Base-by-base conservation (phyloP, 306 rosid species). In the Begonia masoniana region DNA sequence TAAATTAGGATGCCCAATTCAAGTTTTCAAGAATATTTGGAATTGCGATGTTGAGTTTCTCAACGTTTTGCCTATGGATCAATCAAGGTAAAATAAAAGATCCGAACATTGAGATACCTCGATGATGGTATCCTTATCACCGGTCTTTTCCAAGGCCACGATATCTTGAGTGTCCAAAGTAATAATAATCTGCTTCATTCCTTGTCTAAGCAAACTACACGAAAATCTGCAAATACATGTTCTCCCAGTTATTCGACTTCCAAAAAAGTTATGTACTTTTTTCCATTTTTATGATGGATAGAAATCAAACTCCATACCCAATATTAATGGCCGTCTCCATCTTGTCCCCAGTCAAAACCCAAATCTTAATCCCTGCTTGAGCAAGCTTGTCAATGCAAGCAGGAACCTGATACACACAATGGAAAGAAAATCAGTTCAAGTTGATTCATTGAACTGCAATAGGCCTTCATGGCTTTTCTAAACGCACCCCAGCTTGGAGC, bases 291-390 rank as follows among this genome's bases (percentile, higher is more conserved):
- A 31, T 41, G 41, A 21, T 45, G 7, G 2, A 46, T 12, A 48
- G 65, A 47, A 58, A 51, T 36, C 41, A 68, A 41, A 52, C 61
- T 59, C 54, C 64, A 68, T 85, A 89, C 97, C 99, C 96, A 57
- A 92, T 77, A 71, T 92, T 92, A 68, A 87, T 78, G 58, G 99
- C 99, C 54, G 99, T 92, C 84, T 92, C 99, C 96, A 92, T 83
- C 71, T 92, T 92, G 65, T 92, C 99, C 61, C 99, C 99, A 11
- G 99, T 92, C 74, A 92, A 78, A 68, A 92, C 96, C 99, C 99
- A 92, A 51, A 92, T 92, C 79, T 92, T 92, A 54, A 92, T 92
- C 67, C 99, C 96, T 42, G 99, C 96, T 64, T 68, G 93, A 62
- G 99, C 88, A 74, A 92, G 99, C 67, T 78, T 92, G 80, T 86